phyloP scores from a whole-genome alignment of 495 filamentous ascomycete species.

The Chaetomium cochliodes region DNA sequence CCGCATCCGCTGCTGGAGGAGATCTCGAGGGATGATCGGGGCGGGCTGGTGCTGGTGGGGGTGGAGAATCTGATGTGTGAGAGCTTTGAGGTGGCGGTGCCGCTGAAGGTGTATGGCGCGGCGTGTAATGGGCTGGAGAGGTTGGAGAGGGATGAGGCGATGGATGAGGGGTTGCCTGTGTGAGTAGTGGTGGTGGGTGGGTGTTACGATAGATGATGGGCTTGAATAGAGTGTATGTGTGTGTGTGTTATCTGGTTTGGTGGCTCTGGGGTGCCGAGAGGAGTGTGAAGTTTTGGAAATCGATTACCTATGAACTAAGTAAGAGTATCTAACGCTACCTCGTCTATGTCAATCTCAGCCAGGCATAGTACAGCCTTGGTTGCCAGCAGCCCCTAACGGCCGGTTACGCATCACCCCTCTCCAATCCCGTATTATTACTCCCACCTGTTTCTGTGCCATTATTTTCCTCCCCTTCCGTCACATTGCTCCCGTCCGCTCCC shows the following conservation, averaged over 20 bases:
- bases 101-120: slow-evolving; percentile 79
- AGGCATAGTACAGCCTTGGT: no score
- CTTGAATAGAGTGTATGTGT: not conserved
- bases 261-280: not conserved
- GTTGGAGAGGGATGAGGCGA: slow-evolving; percentile 49
- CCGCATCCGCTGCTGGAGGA: slow-evolving; percentile 56
- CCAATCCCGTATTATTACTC: not conserved
- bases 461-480: slow-evolving; percentile 14
- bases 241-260: not conserved
- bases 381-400: no score
- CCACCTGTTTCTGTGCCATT: no score
- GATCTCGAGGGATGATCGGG: slow-evolving; percentile 68
- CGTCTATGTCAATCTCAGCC: no score
- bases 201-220: not conserved
- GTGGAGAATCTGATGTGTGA: slow-evolving; percentile 76
- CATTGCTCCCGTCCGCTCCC: no score
- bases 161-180: slow-evolving; percentile 50
- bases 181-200: slow-evolving; percentile 24
- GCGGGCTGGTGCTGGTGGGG: slow-evolving; percentile 62
- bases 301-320: no score
- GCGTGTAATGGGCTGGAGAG: slow-evolving; percentile 47
- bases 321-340: no score
- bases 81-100: slow-evolving; percentile 85
- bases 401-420: no score
- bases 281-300: no score